Base-by-base conservation (phyloP, 768 basidiomycete genomes). In the Macrolepiota albuminosa region DNA sequence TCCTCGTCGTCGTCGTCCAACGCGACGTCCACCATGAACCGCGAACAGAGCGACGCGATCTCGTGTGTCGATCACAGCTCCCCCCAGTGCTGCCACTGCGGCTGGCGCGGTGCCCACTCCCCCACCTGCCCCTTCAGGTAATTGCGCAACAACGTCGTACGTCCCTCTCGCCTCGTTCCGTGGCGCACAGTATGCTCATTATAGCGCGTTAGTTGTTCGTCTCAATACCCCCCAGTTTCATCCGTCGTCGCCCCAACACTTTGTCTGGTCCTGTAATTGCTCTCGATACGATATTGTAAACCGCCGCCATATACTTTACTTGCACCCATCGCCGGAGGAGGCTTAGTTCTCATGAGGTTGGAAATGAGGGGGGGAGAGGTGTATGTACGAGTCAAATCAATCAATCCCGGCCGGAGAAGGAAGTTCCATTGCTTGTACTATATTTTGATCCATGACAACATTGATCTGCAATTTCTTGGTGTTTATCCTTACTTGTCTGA, bases 1-100 rank as follows among this genome's bases (percentile, higher is more conserved):
- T 62, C 64, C 33, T 64, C 66, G 46, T 67, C 71, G 43, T 58
- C 66, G 47, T 67, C 71, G 46, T 58, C 70, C 11, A 42, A 66
- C 58, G 64, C 65, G 52, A 43, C 59, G n/a, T 18, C 24, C 18
- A 58, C 40, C 45, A 36, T 57, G 40, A 40, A 61, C n/a, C 59
- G 42, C 10, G 53, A 67, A 13, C 60, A 61, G 10, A 18, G 10
- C 54, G 71, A 70, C 63, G 62, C 72, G 61, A 56, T 64, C 61
- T 62, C 73, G 52, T 68, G 74, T 39, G 69, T 77, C 55, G 74
- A 83, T 75, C 75, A 78, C 66, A 84, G 80, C 75, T 77, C 83
- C n/a, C 86, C 88, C 61, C 87, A 88, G 70, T 90, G 88, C 75
- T 88, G 86, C 78, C 86, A 88, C 70, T 90, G 88, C 63, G 87